phyloP scores from a whole-genome alignment of 352 stramenopile species.

The Blastocystis sp. region DNA sequence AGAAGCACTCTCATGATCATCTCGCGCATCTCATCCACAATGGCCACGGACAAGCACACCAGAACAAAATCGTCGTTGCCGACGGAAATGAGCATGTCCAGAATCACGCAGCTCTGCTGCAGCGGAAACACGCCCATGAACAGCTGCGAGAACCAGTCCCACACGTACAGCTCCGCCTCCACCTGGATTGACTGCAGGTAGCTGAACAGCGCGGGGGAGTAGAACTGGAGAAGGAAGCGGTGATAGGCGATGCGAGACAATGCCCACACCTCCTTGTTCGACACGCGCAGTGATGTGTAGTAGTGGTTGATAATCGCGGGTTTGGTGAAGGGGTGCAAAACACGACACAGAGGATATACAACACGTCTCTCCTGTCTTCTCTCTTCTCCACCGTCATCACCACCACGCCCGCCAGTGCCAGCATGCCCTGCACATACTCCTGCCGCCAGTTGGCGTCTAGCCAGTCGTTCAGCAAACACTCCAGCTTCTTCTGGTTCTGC shows the following conservation, averaged over 20 bases:
- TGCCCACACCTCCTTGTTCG: background rate
- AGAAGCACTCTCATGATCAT: conserved; percentile 26
- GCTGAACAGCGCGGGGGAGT: conserved; percentile 12
- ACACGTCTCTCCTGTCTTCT: background rate
- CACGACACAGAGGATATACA: conserved; percentile 10
- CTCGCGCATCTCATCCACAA: conserved; percentile 25
- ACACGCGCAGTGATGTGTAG: conserved; percentile 2
- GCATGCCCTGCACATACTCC: conserved; percentile 61
- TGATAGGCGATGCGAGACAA: conserved; percentile 15
- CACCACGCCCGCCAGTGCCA: conserved; percentile 29
- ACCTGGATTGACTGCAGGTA: conserved; percentile 4
- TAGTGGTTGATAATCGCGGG: conserved; percentile 2
- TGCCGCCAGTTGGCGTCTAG: background rate
- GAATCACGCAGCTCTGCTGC: background rate
- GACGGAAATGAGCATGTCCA: conserved; percentile 58
- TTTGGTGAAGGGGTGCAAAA: conserved; percentile 12
- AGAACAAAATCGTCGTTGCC: conserved; percentile 21
- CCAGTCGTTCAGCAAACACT: conserved; percentile 32
- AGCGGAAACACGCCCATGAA: conserved; percentile 48
- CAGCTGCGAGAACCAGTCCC: conserved; percentile 56
- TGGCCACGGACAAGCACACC: conserved; percentile 46
- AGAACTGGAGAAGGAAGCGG: background rate
- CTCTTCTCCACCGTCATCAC: conserved; percentile 33
- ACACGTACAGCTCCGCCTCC: conserved; percentile 47
- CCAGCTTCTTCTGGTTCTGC: conserved; percentile 46